These are phyloP conservation scores for Sporothrix dimorphospora DNA, from an alignment of 2,329 filamentous ascomycete genomes.

Conservation along the genomic window DNA sequence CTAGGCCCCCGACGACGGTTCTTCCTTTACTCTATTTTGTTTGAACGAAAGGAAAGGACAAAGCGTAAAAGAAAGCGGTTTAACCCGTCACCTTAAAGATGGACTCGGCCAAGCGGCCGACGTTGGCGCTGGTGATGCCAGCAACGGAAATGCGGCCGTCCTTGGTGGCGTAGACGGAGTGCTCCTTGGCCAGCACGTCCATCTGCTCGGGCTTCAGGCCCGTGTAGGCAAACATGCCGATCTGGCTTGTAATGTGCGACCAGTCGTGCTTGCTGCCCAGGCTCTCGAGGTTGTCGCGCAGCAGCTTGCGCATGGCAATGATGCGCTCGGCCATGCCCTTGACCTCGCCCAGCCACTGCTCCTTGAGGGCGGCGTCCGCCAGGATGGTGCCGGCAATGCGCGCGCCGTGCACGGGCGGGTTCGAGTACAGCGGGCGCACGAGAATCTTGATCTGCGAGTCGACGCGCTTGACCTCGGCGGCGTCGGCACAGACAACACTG, in stretches of 20 bases:
- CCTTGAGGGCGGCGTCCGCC: slow-evolving; percentile 79
- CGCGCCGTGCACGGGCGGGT: slow-evolving; percentile 94
- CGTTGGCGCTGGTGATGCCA: slow-evolving; percentile 79
- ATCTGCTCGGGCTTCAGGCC: slow-evolving; percentile 90
- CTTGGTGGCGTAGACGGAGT: slow-evolving; percentile 97
- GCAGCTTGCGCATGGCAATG: slow-evolving; percentile 93
- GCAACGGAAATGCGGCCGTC: slow-evolving; percentile 85
- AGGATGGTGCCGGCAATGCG: slow-evolving; percentile 92
- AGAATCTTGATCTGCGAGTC: slow-evolving; percentile 99
- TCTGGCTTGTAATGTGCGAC: slow-evolving; percentile 98
- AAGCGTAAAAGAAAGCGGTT: not conserved
- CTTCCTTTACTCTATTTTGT: slow-evolving; percentile 3
- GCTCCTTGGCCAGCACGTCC: slow-evolving; percentile 87
- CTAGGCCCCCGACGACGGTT: slow-evolving; percentile 3
- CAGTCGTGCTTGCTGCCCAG: slow-evolving; percentile 96
- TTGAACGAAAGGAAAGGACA: not conserved
- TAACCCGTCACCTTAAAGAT: slow-evolving; percentile 82
- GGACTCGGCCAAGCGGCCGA: slow-evolving; percentile 77
- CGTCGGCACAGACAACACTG: slow-evolving; percentile 78
- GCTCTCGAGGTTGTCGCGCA: slow-evolving; percentile 93
- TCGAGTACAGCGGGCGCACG: slow-evolving; percentile 95
- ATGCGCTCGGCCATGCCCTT: slow-evolving; percentile 99
- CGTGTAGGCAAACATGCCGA: slow-evolving; percentile 99
- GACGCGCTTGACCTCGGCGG: slow-evolving; percentile 85
- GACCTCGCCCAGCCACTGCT: slow-evolving; percentile 95